phyloP scores from a whole-genome alignment of 495 filamentous ascomycete species.

The Ramalina peruviana region DNA sequence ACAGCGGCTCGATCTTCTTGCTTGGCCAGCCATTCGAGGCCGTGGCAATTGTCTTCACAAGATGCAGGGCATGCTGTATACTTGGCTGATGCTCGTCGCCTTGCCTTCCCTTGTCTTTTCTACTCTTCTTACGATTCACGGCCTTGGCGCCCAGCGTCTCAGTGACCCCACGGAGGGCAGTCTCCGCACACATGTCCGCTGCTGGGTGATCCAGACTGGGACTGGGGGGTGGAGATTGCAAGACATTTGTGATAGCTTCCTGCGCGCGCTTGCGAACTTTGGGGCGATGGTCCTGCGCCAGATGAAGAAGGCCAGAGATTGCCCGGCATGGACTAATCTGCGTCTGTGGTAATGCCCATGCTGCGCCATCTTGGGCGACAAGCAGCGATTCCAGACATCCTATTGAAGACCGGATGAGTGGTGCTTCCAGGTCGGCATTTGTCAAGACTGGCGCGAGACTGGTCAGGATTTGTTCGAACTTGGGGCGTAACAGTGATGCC shows the following conservation, averaged over 20 bases:
- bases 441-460: slow-evolving; percentile 73
- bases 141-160: slow-evolving; percentile 43
- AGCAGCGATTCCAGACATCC: slow-evolving; percentile 83
- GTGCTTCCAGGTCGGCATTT: slow-evolving; percentile 70
- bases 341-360: slow-evolving; percentile 75
- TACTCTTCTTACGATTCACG: slow-evolving; percentile 45
- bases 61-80: slow-evolving; percentile 79
- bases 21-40: slow-evolving; percentile 94
- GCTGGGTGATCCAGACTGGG: slow-evolving; percentile 87
- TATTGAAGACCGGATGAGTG: slow-evolving; percentile 75
- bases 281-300: slow-evolving; percentile 77
- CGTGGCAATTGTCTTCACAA: slow-evolving; percentile 73
- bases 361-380: slow-evolving; percentile 68
- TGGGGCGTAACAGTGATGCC: slow-evolving; percentile 69
- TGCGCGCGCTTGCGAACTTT: slow-evolving; percentile 93
- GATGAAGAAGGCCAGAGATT: slow-evolving; percentile 67
- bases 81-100: slow-evolving; percentile 56
- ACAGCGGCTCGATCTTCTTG: slow-evolving; percentile 82
- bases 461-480: slow-evolving; percentile 85
- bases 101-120: slow-evolving; percentile 42
- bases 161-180: slow-evolving; percentile 60
- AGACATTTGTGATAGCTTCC: slow-evolving; percentile 70
- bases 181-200: slow-evolving; percentile 89
- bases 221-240: slow-evolving; percentile 72
- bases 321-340: slow-evolving; percentile 81